Base-by-base conservation (phyloP, 495 filamentous ascomycete species). In the Neurospora tetrasperma region DNA sequence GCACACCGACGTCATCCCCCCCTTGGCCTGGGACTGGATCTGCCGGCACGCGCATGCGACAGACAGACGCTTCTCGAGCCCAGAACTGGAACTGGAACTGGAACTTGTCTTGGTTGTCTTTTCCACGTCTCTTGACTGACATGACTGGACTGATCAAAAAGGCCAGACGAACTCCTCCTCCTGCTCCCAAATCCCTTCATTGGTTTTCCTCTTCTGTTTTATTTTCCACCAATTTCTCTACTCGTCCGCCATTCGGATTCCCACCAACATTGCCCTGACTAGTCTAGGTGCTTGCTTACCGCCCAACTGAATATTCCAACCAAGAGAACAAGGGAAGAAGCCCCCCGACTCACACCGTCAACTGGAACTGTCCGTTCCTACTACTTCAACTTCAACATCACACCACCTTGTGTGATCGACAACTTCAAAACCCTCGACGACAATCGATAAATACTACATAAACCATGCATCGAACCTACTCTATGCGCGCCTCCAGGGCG, bases 381-480 rank as follows among this genome's bases (percentile, higher is more conserved):
- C 54, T 31, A 31, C 27, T 31, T 31, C 27, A 31, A 66, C 31
- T 5, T 62, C 54, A 4, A 66, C 1, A 35, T 66, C 54, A 66
- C 54, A 66, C 54, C 54, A 66, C 35, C 27, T 14, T 66, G 35
- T 8, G 54, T 66, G 27, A 66, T 66, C 54, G 54, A 62, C 54
- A 14, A 62, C 20, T 54, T 0, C 20, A 54, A 23, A 12, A 11
- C 11, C 11, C 23, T 4, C 54, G 23, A 62, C 54, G 14, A 62
- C 27, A 35, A 62, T 62, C 2, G 23, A 62, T 38, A 38, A 38
- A 38, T 18, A 62, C 54, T 18, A 62, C 54, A 27, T 14, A 39
- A 39, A 42, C 71, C 69, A 98, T 98, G 96, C 95, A 98, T 89
- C 93, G 96, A 76, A 97, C 96, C 75, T 99, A 99, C 80, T 97